A percentile compares a stretch with the other conserved stretches of the same genome.
phyloP scores from a whole-genome alignment of 768 basidiomycete species.

The Tubosaeta sp. region DNA sequence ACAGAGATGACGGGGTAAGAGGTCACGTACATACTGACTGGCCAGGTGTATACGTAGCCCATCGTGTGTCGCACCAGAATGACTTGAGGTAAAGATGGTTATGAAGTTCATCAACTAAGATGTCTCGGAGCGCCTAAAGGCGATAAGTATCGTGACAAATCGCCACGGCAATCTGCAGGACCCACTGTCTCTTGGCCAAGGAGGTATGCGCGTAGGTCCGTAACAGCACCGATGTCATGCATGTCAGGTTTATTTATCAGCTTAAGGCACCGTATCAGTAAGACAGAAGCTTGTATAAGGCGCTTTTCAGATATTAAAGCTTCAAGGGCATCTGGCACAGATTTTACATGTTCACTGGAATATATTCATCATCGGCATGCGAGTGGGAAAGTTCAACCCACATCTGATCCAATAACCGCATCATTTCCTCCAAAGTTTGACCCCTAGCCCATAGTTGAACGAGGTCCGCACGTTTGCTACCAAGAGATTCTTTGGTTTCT shows the following conservation, averaged over 20 bases:
- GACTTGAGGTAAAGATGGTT: slow-evolving; percentile 96
- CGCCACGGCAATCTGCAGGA: slow-evolving; percentile 11
- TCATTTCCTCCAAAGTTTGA: slow-evolving; percentile 93
- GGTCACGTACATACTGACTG: slow-evolving; percentile 65
- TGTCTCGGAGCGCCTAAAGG: slow-evolving; percentile 80
- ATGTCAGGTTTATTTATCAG: slow-evolving; percentile 89
- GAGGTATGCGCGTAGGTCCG: slow-evolving; percentile 84
- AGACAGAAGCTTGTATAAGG: slow-evolving; percentile 79
- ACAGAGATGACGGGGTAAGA: not conserved
- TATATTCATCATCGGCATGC: slow-evolving; percentile 14
- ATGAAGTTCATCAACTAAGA: slow-evolving; percentile 92
- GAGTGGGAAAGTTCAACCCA: slow-evolving; percentile 35
- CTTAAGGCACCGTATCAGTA: slow-evolving; percentile 85
- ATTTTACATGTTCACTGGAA: slow-evolving; percentile 79
- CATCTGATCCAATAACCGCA: slow-evolving; percentile 93
- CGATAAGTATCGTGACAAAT: slow-evolving; percentile 7
- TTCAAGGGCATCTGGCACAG: slow-evolving; percentile 89
- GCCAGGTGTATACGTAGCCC: slow-evolving; percentile 78
- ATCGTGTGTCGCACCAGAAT: slow-evolving; percentile 92
- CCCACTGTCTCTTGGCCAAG: slow-evolving; percentile 80
- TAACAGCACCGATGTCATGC: slow-evolving; percentile 91
- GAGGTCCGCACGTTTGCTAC: slow-evolving; percentile 82
- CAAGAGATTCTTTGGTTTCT: slow-evolving; percentile 76
- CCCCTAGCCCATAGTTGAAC: slow-evolving; percentile 87
- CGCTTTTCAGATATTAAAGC: slow-evolving; percentile 95